Conservation (phyloP, 371 early-diverging fungal genomes). For the Aphelidium insulamus region DNA sequence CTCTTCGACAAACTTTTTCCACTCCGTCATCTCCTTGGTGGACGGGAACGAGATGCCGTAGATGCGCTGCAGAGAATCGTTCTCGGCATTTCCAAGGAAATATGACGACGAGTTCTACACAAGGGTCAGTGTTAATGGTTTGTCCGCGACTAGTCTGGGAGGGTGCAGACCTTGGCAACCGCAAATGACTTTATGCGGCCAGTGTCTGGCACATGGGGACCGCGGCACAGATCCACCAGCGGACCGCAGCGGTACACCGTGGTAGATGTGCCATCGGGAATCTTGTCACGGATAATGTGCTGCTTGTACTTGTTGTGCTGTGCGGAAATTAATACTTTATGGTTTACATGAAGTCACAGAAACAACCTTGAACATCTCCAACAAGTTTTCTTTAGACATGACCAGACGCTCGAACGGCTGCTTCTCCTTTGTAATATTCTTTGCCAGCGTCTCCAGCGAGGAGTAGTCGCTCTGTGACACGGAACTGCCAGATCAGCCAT, state of each 20-base stretch:
- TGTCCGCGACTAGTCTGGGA: background rate
- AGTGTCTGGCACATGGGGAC: slow-evolving; percentile 95
- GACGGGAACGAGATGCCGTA: slow-evolving; percentile 99
- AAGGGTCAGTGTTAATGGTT: slow-evolving; percentile 1
- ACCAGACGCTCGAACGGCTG: slow-evolving; percentile 83
- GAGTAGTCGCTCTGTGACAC: slow-evolving; percentile 67
- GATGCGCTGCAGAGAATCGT: slow-evolving; percentile 93
- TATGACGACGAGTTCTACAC: slow-evolving; percentile 85
- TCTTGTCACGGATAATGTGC: slow-evolving; percentile 74
- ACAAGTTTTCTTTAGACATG: slow-evolving; percentile 68
- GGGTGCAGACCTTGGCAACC: slow-evolving; percentile 43
- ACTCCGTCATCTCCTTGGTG: slow-evolving; percentile 81
- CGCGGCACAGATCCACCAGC: slow-evolving; percentile 95
- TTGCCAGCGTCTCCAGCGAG: slow-evolving; percentile 61
- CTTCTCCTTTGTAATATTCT: slow-evolving; percentile 81
- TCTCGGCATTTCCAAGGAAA: slow-evolving; percentile 92
- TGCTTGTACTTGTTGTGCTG: slow-evolving; percentile 87
- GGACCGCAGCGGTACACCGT: slow-evolving; percentile 97
- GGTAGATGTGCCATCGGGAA: slow-evolving; percentile 82
- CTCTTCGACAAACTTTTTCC: slow-evolving; percentile 81
- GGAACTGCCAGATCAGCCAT: slow-evolving; percentile 13
- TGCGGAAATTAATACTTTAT: no score
- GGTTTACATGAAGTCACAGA: slow-evolving; percentile 7
- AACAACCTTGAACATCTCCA: slow-evolving; percentile 82
- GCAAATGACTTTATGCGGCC: slow-evolving; percentile 85